Base-by-base conservation (phyloP, 306 rosid species). In the Hippophae gyantsensis region DNA sequence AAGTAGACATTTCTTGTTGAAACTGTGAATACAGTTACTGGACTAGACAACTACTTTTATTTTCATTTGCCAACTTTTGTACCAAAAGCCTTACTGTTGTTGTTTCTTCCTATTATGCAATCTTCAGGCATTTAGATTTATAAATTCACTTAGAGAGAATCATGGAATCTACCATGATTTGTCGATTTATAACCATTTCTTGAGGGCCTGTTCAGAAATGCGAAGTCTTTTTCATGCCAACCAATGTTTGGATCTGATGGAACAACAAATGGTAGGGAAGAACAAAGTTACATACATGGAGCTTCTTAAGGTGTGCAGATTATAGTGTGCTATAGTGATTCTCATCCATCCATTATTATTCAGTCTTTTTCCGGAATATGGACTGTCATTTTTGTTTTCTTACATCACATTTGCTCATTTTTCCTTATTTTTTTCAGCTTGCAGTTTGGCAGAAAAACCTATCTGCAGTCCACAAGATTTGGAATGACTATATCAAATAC, bases 231-330 rank as follows among this genome's bases (percentile, higher is more conserved):
- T 48, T 68, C 80, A 81, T 77, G 86, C 83, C 58, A 60, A 78
- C 52, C 81, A 70, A 70, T 90, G 97, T 78, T 79, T 90, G 75
- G 86, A 85, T 64, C 69, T 82, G 66, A 90, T 87, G 97, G 97
- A 82, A 63, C 71, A 58, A 45, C 70, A 54, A 64, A 75, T 79
- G 81, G 80, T 79, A 47, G 95, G 94, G 69, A 84, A 73, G 81
- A 79, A 80, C 79, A 89, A 90, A 77, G 69, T 64, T 42, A 90
- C 97, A 5, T 90, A 86, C 70, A 47, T 60, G 10, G 76, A 76
- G 73, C 85, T 90, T 69, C 89, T 90, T 60, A 69, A 90, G 94
- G 97, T 90, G 44, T 60, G 79, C 52, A 42, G 48, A 74, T 27
- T 61, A 46, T 58, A 53, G 62, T 65, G 46, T 10, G n/a, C 47